Percentiles rank a stretch among this genome's conserved stretches.
phyloP scores from a whole-genome alignment of 495 filamentous ascomycete genomes.

The Podospora fimiseda region DNA sequence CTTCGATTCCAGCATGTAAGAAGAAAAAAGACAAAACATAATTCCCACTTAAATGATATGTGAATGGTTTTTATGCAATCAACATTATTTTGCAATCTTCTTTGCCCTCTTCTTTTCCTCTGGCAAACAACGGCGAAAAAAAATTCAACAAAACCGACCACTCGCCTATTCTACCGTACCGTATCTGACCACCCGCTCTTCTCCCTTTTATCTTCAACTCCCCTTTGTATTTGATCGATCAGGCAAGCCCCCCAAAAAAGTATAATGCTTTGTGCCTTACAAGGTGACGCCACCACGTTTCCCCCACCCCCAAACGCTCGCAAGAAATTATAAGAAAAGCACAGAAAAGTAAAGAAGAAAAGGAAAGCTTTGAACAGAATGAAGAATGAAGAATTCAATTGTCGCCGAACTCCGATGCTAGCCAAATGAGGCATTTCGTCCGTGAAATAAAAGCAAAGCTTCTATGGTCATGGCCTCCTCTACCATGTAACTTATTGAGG shows the following conservation, averaged over 20 bases:
- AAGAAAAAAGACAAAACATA: not conserved
- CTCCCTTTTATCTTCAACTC: no score
- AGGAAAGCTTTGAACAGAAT: conserved; percentile 4
- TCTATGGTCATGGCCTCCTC: not conserved
- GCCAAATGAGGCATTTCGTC: conserved; percentile 1
- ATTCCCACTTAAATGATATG: not conserved
- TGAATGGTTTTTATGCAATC: conserved; percentile 8
- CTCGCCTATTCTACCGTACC: no score
- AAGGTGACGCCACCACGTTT: no score
- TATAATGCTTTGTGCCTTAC: no score
- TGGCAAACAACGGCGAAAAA: no score
- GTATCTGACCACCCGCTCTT: no score
- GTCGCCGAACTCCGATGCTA: not conserved
- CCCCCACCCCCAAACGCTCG: not conserved
- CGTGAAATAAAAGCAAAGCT: conserved; percentile 4
- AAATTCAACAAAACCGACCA: not conserved
- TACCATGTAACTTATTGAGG: not conserved
- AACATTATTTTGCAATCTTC: conserved; percentile 18
- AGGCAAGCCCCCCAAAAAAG: no score
- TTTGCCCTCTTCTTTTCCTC: not conserved
- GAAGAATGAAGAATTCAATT: not conserved
- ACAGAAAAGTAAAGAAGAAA: not conserved
- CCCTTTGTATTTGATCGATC: no score
- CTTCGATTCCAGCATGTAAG: not conserved
- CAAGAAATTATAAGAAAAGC: not conserved